Evolutionary conservation across 139 green algal genomes (phyloP).

Genomic region (Gonium pectorale): DNA sequence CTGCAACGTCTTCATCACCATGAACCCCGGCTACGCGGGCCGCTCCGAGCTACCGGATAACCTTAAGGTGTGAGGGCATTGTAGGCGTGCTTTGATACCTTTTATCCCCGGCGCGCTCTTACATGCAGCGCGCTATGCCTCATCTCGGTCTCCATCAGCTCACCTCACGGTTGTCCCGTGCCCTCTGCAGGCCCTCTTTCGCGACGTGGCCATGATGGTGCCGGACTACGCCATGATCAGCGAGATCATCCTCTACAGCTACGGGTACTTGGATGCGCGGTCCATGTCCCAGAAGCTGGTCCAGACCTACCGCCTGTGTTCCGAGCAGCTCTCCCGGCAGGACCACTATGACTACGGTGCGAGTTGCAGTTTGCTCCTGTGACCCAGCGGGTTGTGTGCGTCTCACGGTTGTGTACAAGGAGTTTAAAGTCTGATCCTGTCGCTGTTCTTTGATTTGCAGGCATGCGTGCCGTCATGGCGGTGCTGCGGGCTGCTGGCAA

Average conservation of each 20-base stretch:
- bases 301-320: constrained; percentile 85
- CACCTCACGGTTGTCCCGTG: too few species aligned
- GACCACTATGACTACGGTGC: constrained; percentile 84
- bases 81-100: too few species aligned
- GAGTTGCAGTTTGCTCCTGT: neutral
- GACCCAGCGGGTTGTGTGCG: neutral
- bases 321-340: constrained; percentile 76
- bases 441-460: neutral
- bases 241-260: constrained; percentile 86
- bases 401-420: neutral
- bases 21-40: constrained; percentile 85
- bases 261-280: constrained; percentile 73
- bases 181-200: constrained; percentile 74
- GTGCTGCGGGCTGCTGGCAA: constrained; percentile 77
- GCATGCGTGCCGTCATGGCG: constrained; percentile 84
- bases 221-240: constrained; percentile 84
- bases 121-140: too few species aligned
- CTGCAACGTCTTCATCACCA: constrained; percentile 89
- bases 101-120: too few species aligned
- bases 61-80: constrained; percentile 65
- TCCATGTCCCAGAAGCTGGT: constrained; percentile 82
- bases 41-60: constrained; percentile 90
- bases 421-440: neutral
- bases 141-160: too few species aligned
- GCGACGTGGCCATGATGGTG: constrained; percentile 83